phyloP scores from a whole-genome alignment of 176 grass and related monocot genomes.

The Carex kokanica region DNA sequence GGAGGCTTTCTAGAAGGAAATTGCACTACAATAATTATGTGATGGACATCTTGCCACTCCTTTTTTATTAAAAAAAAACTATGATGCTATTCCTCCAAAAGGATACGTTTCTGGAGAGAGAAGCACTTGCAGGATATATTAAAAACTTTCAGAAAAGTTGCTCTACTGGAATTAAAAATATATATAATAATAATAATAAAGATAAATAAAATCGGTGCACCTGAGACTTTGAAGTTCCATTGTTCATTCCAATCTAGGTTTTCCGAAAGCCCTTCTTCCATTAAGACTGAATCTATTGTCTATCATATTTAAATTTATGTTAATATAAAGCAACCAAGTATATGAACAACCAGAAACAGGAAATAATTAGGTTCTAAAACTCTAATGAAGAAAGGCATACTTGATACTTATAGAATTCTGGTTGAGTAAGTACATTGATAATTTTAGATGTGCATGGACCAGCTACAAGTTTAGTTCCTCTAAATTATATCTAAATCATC shows the following conservation, averaged over 20 bases:
- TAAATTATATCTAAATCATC: neutral
- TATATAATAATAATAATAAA: neutral
- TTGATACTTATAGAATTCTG: neutral
- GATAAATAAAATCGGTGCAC: constrained; percentile 29
- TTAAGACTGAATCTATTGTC: constrained; percentile 45
- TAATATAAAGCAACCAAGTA: neutral
- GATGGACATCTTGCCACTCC: neutral
- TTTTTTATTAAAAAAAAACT: neutral
- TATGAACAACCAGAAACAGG: neutral
- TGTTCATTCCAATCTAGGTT: constrained; percentile 43
- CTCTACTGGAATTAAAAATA: neutral
- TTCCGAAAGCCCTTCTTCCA: constrained; percentile 59
- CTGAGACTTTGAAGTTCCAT: constrained; percentile 55
- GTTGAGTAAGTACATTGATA: neutral
- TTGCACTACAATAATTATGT: neutral
- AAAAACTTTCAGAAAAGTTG: neutral
- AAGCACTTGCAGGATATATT: neutral
- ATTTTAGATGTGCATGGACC: neutral
- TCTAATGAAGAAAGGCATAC: neutral
- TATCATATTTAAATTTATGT: constrained; percentile 27
- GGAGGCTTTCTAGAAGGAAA: constrained; percentile 2
- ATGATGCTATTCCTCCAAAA: neutral
- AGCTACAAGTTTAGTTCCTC: neutral
- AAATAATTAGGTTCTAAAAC: neutral
- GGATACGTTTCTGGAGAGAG: neutral